A percentile compares a stretch with the other conserved stretches of the same genome.
Conservation (phyloP, 2,329 filamentous ascomycete species). For the Scedosporium aurantiacum region DNA sequence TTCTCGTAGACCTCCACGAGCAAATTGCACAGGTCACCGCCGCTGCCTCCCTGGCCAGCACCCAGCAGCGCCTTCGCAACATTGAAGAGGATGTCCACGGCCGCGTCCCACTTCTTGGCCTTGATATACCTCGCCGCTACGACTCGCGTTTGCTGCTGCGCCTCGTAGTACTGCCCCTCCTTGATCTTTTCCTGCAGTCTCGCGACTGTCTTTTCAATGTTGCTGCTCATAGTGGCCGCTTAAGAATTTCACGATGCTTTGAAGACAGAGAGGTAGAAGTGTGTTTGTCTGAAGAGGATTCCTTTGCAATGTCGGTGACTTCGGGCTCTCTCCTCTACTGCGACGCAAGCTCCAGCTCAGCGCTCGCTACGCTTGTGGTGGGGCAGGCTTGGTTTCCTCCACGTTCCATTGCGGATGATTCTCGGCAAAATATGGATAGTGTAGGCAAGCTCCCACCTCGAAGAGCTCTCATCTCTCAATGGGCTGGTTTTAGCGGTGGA, state of each 20-base stretch:
- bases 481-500: no score
- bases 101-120: constrained; percentile 69
- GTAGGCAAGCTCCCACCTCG: not conserved
- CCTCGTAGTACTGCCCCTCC: constrained; percentile 93
- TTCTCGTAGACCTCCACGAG: constrained; percentile 87
- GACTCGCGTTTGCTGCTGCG: constrained; percentile 93
- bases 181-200: constrained; percentile 75
- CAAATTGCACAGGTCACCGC: constrained; percentile 79
- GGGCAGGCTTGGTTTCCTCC: constrained; percentile 3
- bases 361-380: not conserved
- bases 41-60: constrained; percentile 87
- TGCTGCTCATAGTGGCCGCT: constrained; percentile 21
- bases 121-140: constrained; percentile 93
- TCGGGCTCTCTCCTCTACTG: not conserved
- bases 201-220: constrained; percentile 46
- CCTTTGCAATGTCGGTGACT: not conserved
- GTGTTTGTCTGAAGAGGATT: not conserved
- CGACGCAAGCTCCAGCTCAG: not conserved
- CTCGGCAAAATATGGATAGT: not conserved
- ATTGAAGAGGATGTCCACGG: constrained; percentile 74
- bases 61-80: constrained; percentile 79
- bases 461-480: no score
- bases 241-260: not conserved
- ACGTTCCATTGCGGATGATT: not conserved
- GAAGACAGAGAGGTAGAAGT: not conserved